Conservation (phyloP, 306 rosid species). For the Dryas drummondii region DNA sequence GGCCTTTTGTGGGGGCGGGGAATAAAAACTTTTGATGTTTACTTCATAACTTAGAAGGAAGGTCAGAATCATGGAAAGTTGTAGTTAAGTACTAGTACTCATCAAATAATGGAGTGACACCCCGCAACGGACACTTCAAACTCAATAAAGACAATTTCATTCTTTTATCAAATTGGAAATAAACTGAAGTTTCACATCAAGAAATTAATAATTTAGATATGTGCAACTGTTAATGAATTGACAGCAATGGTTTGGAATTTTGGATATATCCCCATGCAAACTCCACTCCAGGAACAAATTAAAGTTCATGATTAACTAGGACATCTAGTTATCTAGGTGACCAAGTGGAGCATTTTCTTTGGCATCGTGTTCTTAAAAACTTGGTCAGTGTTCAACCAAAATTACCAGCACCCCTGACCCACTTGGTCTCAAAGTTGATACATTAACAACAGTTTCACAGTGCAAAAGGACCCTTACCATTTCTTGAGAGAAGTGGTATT, state of each 20-base stretch:
- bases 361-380: constrained; percentile 25
- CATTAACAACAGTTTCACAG: not conserved
- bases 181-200: constrained; percentile 7
- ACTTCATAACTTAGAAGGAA: constrained; percentile 8
- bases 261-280: constrained; percentile 17
- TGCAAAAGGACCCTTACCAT: not conserved
- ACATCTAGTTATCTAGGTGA: not conserved
- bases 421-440: constrained; percentile 4
- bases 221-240: no score
- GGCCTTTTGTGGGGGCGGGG: constrained; percentile 21
- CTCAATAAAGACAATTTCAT: constrained; percentile 9
- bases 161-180: constrained; percentile 5
- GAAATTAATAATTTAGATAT: not conserved
- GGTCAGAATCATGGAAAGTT: not conserved
- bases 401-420: constrained; percentile 4
- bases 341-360: constrained; percentile 20
- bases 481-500: no score
- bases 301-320: not conserved
- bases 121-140: not conserved
- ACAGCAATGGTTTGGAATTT: not conserved
- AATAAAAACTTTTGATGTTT: constrained; percentile 14
- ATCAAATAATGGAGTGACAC: constrained; percentile 11
- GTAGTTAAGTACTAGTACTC: not conserved
- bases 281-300: not conserved
- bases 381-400: not conserved